Evolutionary conservation across 2,329 filamentous ascomycete genomes (phyloP), one percentile per base, ranked within the genome.

Genomic region (Colletotrichum lindemuthianum): DNA sequence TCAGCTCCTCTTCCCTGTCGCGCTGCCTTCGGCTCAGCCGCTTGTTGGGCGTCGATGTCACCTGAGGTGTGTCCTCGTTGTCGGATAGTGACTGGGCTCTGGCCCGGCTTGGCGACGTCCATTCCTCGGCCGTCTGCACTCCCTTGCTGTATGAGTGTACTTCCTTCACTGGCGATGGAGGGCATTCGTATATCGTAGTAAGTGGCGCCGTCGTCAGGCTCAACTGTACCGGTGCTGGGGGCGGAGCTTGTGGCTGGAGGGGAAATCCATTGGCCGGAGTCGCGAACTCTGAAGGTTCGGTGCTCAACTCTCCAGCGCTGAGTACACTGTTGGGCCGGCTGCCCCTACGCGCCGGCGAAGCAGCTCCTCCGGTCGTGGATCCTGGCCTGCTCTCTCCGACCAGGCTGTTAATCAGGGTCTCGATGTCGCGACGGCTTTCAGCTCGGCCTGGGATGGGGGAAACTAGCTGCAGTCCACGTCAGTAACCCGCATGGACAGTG

Each of bases 121-220:
- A 92, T 67, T 90, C 88, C 72, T 93, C 91, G 24, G 90, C 88
- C 13, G 96, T 97, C 78, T 99, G 96, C 24, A 98, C 93, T 60
- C 90, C 94, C 81, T 97, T 98, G 84, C 92, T 98, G 83, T 99
- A 99, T 57, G 93, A 97, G 73, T 97, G 93, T 65, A 97, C 84
- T 77, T 99, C 96, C 69, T 90, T 88, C 59, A 90, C 87, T 39
- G 90, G 88, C 16, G 89, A 90, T 1, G 92, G 90, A 2, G 91
- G 88, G 68, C 88, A 91, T 76, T 97, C 94, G 78, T 91, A 93
- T 65, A 96, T 86, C 39, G 92, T 93, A 15, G 89, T 88, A 57
- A 93, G 83, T 8, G 91, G 85, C 10, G 88, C 88, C 1, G 93
- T 90, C 8, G 88, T 90, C 16, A 97, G 86, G 15, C 59, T 65